These are phyloP conservation scores for Lactifluus echinatus DNA, from an alignment of 768 basidiomycete species.

Conservation along the genomic window DNA sequence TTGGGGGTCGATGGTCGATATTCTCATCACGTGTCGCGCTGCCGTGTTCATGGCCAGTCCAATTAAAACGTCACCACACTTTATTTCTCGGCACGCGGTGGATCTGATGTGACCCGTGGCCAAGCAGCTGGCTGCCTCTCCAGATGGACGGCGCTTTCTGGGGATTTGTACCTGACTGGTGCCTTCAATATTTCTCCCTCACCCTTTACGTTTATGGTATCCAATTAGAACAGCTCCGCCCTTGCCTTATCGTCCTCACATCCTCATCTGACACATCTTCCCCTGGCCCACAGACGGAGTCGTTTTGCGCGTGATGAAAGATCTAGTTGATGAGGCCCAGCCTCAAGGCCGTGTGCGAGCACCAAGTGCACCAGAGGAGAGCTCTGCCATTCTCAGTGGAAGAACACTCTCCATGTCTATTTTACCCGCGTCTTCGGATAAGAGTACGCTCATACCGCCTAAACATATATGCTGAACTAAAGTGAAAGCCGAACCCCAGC, in stretches of 20 bases:
- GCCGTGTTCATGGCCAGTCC: too few relatives aligned
- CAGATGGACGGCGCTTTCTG: not conserved
- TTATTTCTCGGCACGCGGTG: too few relatives aligned
- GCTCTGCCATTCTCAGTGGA: too few relatives aligned
- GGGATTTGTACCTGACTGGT: too few relatives aligned
- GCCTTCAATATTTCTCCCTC: not conserved
- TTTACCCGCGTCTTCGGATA: not conserved
- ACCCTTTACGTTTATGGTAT: not conserved
- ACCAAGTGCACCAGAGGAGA: not conserved
- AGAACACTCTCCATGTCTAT: not conserved
- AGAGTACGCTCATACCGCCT: conserved; percentile 3
- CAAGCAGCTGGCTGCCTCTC: too few relatives aligned
- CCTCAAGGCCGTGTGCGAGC: not conserved
- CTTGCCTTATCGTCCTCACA: not conserved
- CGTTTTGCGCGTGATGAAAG: not conserved
- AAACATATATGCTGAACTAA: conserved; percentile 9
- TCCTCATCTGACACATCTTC: not conserved
- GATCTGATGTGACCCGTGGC: too few relatives aligned
- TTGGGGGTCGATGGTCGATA: too few relatives aligned
- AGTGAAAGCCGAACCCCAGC: conserved; percentile 24
- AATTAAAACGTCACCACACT: too few relatives aligned
- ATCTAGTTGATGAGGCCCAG: conserved; percentile 5
- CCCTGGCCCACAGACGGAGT: not conserved
- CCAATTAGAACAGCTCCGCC: not conserved
- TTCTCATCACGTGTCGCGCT: too few relatives aligned